Base-by-base conservation (phyloP, 139 green algal genomes). In the Chlamydomonas eustigma region DNA sequence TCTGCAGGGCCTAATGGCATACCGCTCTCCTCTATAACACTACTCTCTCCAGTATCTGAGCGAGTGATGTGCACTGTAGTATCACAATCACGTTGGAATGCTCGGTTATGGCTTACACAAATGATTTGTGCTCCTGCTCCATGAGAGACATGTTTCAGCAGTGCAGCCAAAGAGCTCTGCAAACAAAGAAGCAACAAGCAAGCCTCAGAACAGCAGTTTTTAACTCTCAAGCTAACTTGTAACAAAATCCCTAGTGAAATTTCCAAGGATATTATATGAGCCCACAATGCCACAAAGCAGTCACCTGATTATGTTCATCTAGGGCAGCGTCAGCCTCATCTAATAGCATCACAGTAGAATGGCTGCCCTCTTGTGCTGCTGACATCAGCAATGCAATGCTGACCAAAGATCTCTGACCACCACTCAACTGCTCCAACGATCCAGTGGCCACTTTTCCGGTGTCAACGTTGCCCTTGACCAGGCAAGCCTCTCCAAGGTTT, bases 251-350 rank as follows among this genome's bases (percentile, higher is more conserved):
- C n/a, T n/a, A n/a, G n/a, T n/a, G 22, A 24, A 18, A 63, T 24
- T 30, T 30, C 22, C 50, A 63, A 24, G 50, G 22, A 24, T 24
- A 63, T 63, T 63, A 18, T 63, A 24, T 24, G 24, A 63, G 50
- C 50, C 18, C 50, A 24, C 50, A 63, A 18, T 30, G 22, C 18
- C 50, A 63, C 50, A 24, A 18, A 24, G 50, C 50, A 30, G 50
- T 28, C n/a, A 44, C 66, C 32, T 73, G 66, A 35, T 73, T 73
- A 6, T 73, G 66, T 34, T 73, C 66, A 22, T 73, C 66, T 8
- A 73, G 28, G 30, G 66, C 66, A 50, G 66, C 30, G n/a, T 73
- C 66, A 4, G 50, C 32, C 66, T 73, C 66, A 22, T 73, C 66
- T 8, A 73, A 24, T 22, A 73, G 33, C 24, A 73, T 8, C 6